A percentile compares a stretch with the other conserved stretches of the same genome.
Evolutionary conservation across 2,329 filamentous ascomycete genomes (phyloP).

Genomic region (Fusarium compactum): DNA sequence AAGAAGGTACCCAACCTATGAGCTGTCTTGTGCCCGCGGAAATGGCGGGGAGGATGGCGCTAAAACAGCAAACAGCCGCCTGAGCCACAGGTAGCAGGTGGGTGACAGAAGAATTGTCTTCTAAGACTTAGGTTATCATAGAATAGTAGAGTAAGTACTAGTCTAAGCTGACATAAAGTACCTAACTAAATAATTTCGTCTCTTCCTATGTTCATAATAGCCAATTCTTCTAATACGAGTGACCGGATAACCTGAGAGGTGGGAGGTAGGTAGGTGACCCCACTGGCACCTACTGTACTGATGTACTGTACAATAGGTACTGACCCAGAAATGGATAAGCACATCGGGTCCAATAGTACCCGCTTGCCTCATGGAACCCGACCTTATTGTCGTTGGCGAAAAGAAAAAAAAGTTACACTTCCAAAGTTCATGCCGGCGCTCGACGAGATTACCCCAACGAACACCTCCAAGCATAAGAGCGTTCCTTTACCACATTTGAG

Average conservation of each 20-base stretch:
- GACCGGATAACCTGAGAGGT: background rate
- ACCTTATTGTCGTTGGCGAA: background rate
- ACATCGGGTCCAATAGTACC: background rate
- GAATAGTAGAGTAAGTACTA: background rate
- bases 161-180: background rate
- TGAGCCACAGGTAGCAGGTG: background rate
- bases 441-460: background rate
- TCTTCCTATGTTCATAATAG: background rate
- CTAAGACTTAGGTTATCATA: background rate
- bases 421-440: constrained; percentile 2
- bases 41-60: constrained; percentile 37
- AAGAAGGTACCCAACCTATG: constrained; percentile 15
- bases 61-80: constrained; percentile 23
- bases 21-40: constrained; percentile 15
- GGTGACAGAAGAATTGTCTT: background rate
- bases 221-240: background rate
- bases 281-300: constrained; percentile 20
- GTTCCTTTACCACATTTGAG: background rate
- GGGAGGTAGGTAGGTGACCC: constrained; percentile 12
- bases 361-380: background rate
- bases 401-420: constrained; percentile 17
- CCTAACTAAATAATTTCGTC: background rate
- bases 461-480: background rate
- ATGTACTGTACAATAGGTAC: background rate
- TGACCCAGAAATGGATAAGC: constrained; percentile 4